Evolutionary conservation across 2,329 filamentous ascomycete species (phyloP), one percentile per base, ranked within the genome.

Genomic region (Penicillium sp.): DNA sequence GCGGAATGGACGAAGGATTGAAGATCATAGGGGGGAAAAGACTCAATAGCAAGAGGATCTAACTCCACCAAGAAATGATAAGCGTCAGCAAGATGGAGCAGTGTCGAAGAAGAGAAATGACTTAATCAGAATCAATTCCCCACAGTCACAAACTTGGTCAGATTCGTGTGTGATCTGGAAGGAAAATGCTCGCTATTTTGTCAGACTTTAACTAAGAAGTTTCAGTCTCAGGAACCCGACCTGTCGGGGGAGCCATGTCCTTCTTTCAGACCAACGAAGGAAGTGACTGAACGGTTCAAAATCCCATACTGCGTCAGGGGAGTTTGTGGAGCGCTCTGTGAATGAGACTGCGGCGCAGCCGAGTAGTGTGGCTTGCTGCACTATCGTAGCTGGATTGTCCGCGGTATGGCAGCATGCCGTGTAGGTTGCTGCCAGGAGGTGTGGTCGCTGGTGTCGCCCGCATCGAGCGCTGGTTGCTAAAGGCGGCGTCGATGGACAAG

Each of bases 381-480:
- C 22, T 22, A 4, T 96, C 91, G 70, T 96, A 96, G 82, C 79
- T 75, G 87, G 90, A 58, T 81, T 87, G 66, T 79, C 84, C 63
- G 53, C 87, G 89, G 74, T 96, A 96, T 3, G 87, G 80, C 67
- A 89, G 89, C 83, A 96, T 92, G 70, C 85, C 88, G 67, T 92
- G 89, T 62, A 96, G 83, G 31, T 85, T 83, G 61, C 83, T 85
- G 24, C 91, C 92, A 0, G 94, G 94, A 13, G 94, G 93, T 0
- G 94, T 96, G 6, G 91, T 94, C 27, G 92, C 92, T 60, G 92
- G 92, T n/a, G 91, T 96, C 10, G 89, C 91, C 55, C 92, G 92
- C 83, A 96, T 91, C 63, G 91, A 96, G 68, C 91, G 89, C 60
- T 89, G 82, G 76, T 89, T 92, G 79, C 85, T 90, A 68, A 95